Evolutionary conservation across 306 rosid species (phyloP), one percentile per base, ranked within the genome.

Genomic region (Fragaria vesca): DNA sequence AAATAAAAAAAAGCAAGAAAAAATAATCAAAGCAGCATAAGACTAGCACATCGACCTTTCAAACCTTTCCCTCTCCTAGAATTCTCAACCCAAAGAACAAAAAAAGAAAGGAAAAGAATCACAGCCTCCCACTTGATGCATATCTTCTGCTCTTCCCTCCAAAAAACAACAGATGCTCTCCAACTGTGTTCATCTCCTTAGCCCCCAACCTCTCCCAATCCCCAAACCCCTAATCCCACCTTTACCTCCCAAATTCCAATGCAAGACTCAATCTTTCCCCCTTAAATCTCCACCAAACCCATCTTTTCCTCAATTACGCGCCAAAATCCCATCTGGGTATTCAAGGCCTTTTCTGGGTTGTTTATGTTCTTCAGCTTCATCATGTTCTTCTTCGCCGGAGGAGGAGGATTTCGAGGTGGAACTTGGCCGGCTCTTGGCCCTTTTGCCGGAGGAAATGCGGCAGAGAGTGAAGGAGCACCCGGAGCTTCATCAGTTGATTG

Each of bases 371-470:
- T 70, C 68, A 47, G 40, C 30, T 21, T 55, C 87, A 26, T 54
- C 87, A 9, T 76, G 47, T 28, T 69, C 51, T 46, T 16, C 86
- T 79, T 79, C 73, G 65, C 72, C 70, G 28, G 69, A 60, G 4
- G 93, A 87, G n/a, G 97, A 85, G 46, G 98, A 89, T 11, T 79
- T 73, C 12, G 92, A 87, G 15, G 93, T 79, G 18, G 98, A 95
- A 80, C 75, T 92, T 61, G 93, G 81, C 74, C 93, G 93, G 26
- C 83, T 95, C 12, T 73, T 95, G 88, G 85, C 84, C 6, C 88
- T 95, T 15, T 85, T 92, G 71, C 97, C 96, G 15, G 97, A 88
- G 72, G 92, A 89, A 81, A 92, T 95, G 96, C 86, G 96, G 86
- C 87, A 84, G 9, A 86, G 90, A 36, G 85, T 91, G 16, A 77